Evolutionary conservation across 2,329 filamentous ascomycete genomes (phyloP).

Genomic region (Fusarium praegraminearum): DNA sequence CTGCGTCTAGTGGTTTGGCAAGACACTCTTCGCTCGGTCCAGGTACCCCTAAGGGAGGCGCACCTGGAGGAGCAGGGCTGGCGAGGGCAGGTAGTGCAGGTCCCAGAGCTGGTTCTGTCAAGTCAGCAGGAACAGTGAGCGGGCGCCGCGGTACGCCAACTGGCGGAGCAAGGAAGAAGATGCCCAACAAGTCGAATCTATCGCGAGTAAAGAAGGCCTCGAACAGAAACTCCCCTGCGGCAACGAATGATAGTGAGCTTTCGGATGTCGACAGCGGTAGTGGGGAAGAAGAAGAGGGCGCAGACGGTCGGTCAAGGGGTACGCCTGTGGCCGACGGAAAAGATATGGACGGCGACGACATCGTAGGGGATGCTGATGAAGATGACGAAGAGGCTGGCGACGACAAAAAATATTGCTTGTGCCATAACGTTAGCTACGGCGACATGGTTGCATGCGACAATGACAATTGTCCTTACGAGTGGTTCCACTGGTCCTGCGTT

Average conservation of each 20-base stretch:
- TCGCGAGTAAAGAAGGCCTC: constrained; percentile 71
- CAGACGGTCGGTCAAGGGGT: constrained; percentile 50
- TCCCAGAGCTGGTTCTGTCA: constrained; percentile 63
- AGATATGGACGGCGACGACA: constrained; percentile 63
- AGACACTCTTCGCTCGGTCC: constrained; percentile 73
- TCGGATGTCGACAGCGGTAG: constrained; percentile 71
- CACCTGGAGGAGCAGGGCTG: constrained; percentile 51
- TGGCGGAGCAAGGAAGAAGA: constrained; percentile 61
- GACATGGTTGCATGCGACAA: constrained; percentile 94
- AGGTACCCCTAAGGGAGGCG: constrained; percentile 67
- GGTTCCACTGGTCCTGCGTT: constrained; percentile 87
- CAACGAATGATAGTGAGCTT: constrained; percentile 72
- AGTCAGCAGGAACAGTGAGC: constrained; percentile 55
- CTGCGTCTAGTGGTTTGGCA: constrained; percentile 68
- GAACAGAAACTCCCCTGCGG: constrained; percentile 71
- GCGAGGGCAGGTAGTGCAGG: constrained; percentile 70
- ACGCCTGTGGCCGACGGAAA: constrained; percentile 53
- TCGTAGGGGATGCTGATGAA: constrained; percentile 65
- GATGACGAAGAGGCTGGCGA: constrained; percentile 78
- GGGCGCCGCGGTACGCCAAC: constrained; percentile 64
- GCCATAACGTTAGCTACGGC: constrained; percentile 85
- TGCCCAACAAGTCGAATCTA: constrained; percentile 68
- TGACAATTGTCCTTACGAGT: constrained; percentile 82
- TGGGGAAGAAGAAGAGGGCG: constrained; percentile 62
- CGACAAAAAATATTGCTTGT: constrained; percentile 86